These are phyloP conservation scores for Apodospora peruviana DNA, from an alignment of 495 filamentous ascomycete genomes.

Conservation along the genomic window DNA sequence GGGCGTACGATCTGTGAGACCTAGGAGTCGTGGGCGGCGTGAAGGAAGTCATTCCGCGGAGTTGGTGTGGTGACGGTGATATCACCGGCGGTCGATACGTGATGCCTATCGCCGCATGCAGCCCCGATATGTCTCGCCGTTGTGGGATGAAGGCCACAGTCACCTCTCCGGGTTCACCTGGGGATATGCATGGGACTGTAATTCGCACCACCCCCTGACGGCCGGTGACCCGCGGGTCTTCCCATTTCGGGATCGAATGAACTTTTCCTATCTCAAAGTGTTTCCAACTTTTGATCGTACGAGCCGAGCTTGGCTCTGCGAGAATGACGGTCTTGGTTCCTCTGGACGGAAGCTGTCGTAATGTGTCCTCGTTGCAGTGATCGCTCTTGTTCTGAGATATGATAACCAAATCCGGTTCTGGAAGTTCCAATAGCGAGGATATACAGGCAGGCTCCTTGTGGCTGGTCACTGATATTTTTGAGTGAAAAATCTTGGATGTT, in stretches of 20 bases:
- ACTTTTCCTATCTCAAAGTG: constrained; percentile 55
- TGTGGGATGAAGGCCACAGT: constrained; percentile 61
- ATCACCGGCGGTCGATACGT: constrained; percentile 55
- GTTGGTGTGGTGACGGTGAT: constrained; percentile 11
- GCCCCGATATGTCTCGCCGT: constrained; percentile 51
- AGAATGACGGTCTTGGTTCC: constrained; percentile 53
- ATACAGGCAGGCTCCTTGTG: constrained; percentile 52
- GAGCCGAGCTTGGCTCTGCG: constrained; percentile 58
- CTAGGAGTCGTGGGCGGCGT: constrained; percentile 29
- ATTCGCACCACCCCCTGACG: constrained; percentile 33
- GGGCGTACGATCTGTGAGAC: constrained; percentile 22
- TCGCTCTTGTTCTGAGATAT: constrained; percentile 66
- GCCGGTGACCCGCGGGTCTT: constrained; percentile 38
- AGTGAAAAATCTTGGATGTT: constrained; percentile 52
- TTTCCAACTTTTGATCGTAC: constrained; percentile 56
- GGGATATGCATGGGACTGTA: constrained; percentile 39
- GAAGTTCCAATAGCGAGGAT: constrained; percentile 53
- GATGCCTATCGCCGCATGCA: constrained; percentile 65
- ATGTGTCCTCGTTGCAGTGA: constrained; percentile 64
- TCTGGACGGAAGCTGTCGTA: constrained; percentile 51
- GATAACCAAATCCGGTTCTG: constrained; percentile 58
- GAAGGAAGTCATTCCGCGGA: background rate
- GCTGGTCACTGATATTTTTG: constrained; percentile 53
- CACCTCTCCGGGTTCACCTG: constrained; percentile 52
- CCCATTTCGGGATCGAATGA: constrained; percentile 46